Evolutionary conservation across 768 basidiomycete species (phyloP).

Genomic region (Lyophyllum atratum): DNA sequence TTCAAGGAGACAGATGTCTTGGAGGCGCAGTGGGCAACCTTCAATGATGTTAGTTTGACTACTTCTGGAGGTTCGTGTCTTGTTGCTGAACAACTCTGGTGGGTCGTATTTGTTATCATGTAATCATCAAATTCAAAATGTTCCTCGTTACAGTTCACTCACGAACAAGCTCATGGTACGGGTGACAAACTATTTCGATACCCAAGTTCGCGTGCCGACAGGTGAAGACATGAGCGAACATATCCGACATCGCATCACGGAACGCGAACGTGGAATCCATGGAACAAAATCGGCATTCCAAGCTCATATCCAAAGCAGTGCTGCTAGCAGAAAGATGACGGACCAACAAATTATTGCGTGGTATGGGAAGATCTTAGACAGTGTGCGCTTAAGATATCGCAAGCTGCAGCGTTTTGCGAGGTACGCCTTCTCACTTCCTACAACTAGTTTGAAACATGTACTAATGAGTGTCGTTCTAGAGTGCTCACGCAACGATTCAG

Average conservation of each 20-base stretch:
- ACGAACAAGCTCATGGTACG: slow-evolving; percentile 93
- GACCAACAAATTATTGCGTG: slow-evolving; percentile 82
- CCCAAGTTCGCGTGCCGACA: slow-evolving; percentile 80
- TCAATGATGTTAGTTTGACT: slow-evolving; percentile 89
- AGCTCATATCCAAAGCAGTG: slow-evolving; percentile 30
- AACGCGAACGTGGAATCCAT: slow-evolving; percentile 18
- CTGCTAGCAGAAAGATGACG: slow-evolving; percentile 57
- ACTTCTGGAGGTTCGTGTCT: slow-evolving; percentile 85
- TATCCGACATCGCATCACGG: slow-evolving; percentile 16
- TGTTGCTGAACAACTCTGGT: slow-evolving; percentile 97
- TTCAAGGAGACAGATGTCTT: slow-evolving; percentile 99
- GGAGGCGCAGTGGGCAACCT: slow-evolving; percentile 94
- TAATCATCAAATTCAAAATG: slow-evolving; percentile 5
- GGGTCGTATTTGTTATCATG: slow-evolving; percentile 24
- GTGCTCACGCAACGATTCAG: slow-evolving; percentile 84
- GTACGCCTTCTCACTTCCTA: slow-evolving; percentile 37
- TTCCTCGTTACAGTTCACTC: slow-evolving; percentile 60
- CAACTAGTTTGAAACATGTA: neutral
- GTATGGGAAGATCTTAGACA: slow-evolving; percentile 93
- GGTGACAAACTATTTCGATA: slow-evolving; percentile 92
- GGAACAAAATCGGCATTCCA: slow-evolving; percentile 35
- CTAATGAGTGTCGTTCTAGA: slow-evolving; percentile 32
- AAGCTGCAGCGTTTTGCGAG: slow-evolving; percentile 93
- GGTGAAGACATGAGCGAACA: slow-evolving; percentile 37
- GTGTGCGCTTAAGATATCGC: slow-evolving; percentile 87